Percentiles rank a stretch among this genome's conserved stretches.
Evolutionary conservation across 2,329 filamentous ascomycete species (phyloP).

Genomic region (Mycosphaerella sp.): DNA sequence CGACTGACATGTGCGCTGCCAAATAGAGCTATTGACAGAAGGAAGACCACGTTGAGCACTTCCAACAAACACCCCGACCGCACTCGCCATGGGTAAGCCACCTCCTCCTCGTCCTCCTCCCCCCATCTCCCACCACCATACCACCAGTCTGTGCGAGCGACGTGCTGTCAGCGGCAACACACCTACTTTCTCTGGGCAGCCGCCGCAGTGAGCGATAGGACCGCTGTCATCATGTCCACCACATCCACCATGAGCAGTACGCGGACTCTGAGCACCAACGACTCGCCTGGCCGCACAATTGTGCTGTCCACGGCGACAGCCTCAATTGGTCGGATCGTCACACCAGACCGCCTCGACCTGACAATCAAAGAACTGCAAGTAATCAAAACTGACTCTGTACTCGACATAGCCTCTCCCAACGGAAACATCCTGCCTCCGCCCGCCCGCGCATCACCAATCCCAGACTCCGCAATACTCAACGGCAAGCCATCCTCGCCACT

Average conservation of each 20-base stretch:
- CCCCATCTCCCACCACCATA: slow-evolving; percentile 18
- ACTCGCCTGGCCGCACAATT: slow-evolving; percentile 16
- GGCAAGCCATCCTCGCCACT: slow-evolving; percentile 51
- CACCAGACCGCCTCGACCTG: slow-evolving; percentile 24
- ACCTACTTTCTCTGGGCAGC: slow-evolving; percentile 15
- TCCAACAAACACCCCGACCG: slow-evolving; percentile 22
- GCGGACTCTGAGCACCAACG: slow-evolving; percentile 14
- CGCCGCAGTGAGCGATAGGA: slow-evolving; percentile 8
- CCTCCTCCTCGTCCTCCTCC: slow-evolving; percentile 20
- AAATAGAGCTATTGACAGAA: slow-evolving; percentile 22
- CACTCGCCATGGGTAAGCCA: slow-evolving; percentile 34
- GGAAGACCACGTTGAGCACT: slow-evolving; percentile 22
- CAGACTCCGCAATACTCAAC: slow-evolving; percentile 38
- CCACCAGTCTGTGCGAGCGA: slow-evolving; percentile 18
- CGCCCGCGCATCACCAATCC: slow-evolving; percentile 44
- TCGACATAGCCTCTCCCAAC: slow-evolving; percentile 40
- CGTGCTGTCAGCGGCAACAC: slow-evolving; percentile 15
- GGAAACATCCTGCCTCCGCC: slow-evolving; percentile 40
- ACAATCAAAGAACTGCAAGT: slow-evolving; percentile 10
- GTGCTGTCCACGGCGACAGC: slow-evolving; percentile 20
- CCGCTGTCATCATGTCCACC: slow-evolving; percentile 20
- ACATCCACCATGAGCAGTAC: slow-evolving; percentile 15
- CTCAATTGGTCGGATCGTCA: slow-evolving; percentile 20
- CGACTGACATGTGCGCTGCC: slow-evolving; percentile 21
- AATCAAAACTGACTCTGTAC: slow-evolving; percentile 10